phyloP scores from a whole-genome alignment of 768 basidiomycete genomes.

The Rhizopogon salebrosus region DNA sequence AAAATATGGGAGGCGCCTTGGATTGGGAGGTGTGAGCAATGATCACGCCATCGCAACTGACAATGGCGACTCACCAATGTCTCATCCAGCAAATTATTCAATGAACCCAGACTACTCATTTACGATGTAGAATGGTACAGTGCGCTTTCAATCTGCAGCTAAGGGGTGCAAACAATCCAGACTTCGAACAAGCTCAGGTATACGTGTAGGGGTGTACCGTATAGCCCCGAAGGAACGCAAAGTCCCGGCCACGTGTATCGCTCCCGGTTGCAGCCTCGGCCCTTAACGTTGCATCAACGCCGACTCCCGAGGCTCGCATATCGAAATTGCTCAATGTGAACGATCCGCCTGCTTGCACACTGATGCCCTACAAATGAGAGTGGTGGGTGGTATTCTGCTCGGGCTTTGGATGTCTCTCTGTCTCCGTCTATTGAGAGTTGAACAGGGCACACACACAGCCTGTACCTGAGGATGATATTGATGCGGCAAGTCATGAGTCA shows the following conservation, averaged over 20 bases:
- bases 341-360: too few species aligned
- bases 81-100: slow-evolving; percentile 15
- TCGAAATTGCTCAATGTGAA: too few species aligned
- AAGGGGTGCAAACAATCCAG: background rate
- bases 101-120: slow-evolving; percentile 3
- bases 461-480: too few species aligned
- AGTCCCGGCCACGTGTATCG: too few species aligned
- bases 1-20: slow-evolving; percentile 7
- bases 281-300: too few species aligned
- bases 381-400: background rate
- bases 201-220: too few species aligned
- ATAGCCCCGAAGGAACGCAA: too few species aligned
- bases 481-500: too few species aligned
- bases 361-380: background rate
- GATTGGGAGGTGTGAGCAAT: slow-evolving; percentile 22
- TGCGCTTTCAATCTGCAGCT: background rate
- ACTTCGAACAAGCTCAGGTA: too few species aligned
- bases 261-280: too few species aligned
- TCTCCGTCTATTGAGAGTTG: background rate
- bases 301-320: too few species aligned
- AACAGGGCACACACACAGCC: background rate
- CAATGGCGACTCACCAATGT: slow-evolving; percentile 15
- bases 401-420: background rate
- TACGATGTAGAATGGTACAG: background rate
- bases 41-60: slow-evolving; percentile 25